Evolutionary conservation across 2,329 filamentous ascomycete species (phyloP).

Genomic region (Drechslera avenae): DNA sequence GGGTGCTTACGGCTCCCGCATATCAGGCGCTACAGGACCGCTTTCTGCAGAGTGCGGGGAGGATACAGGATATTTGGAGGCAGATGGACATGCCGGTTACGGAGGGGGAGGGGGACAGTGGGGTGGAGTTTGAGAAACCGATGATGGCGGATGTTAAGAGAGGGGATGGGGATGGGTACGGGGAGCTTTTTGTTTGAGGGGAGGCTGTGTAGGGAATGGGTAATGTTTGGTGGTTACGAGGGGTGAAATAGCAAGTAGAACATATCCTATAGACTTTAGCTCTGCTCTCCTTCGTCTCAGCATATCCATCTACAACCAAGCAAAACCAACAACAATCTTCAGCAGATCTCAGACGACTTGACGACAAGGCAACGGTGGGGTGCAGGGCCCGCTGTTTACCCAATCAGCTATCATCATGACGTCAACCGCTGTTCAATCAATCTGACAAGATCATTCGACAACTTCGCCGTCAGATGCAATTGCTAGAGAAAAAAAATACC

Average conservation of each 20-base stretch:
- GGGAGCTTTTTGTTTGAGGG: slow-evolving; percentile 1
- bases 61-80: slow-evolving; percentile 27
- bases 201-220: neutral
- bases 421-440: slow-evolving; percentile 7
- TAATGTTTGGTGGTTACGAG: no score
- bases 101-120: neutral
- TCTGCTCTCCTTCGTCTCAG: no score
- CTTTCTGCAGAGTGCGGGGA: slow-evolving; percentile 28
- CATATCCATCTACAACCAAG: no score
- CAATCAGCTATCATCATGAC: slow-evolving; percentile 14
- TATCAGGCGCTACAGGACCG: slow-evolving; percentile 22
- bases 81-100: slow-evolving; percentile 10
- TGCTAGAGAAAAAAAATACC: neutral
- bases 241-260: no score
- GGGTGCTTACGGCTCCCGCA: slow-evolving; percentile 39
- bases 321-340: no score
- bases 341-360: no score
- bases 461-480: neutral
- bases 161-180: slow-evolving; percentile 10
- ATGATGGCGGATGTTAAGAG: slow-evolving; percentile 8
- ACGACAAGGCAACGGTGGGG: neutral
- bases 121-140: neutral
- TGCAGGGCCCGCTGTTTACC: neutral
- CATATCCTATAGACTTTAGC: no score
- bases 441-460: neutral